A percentile compares a stretch with the other conserved stretches of the same genome.
These are phyloP conservation scores for Forsythia viridissima DNA, from an alignment of 257 asterid species.

Conservation along the genomic window DNA sequence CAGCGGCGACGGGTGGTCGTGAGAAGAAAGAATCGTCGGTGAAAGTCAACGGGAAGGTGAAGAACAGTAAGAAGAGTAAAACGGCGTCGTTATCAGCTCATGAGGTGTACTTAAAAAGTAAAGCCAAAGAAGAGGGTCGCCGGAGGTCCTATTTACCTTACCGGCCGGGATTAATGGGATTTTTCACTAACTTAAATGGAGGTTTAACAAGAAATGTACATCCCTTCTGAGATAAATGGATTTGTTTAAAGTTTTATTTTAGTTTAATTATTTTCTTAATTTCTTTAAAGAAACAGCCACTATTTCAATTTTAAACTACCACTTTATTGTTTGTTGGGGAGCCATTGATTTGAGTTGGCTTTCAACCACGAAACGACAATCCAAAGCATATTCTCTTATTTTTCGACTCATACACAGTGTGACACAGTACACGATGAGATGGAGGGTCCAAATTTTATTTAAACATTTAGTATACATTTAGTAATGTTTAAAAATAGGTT, in stretches of 20 bases:
- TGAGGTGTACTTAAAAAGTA: constrained; percentile 48
- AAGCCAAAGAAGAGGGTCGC: constrained; percentile 32
- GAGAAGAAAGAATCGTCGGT: neutral
- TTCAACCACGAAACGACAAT: too few species aligned
- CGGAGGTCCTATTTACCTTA: constrained; percentile 53
- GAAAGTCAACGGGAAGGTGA: constrained; percentile 21
- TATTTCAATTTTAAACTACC: neutral
- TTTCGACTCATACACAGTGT: too few species aligned
- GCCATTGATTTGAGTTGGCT: neutral
- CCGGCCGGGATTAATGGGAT: constrained; percentile 48
- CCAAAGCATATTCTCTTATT: too few species aligned
- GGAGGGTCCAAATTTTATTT: too few species aligned
- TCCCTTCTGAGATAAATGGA: constrained; percentile 29
- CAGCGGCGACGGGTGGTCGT: neutral
- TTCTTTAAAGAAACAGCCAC: neutral
- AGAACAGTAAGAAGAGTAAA: constrained; percentile 29
- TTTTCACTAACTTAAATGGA: constrained; percentile 46
- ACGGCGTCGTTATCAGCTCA: constrained; percentile 42
- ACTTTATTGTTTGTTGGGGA: neutral
- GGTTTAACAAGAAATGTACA: constrained; percentile 49
- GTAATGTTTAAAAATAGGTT: too few species aligned
- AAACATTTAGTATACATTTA: too few species aligned
- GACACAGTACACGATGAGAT: too few species aligned
- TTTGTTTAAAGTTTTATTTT: neutral
- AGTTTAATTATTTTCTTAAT: neutral